phyloP scores from a whole-genome alignment of 768 basidiomycete species.

The Scleroderma citrinum region DNA sequence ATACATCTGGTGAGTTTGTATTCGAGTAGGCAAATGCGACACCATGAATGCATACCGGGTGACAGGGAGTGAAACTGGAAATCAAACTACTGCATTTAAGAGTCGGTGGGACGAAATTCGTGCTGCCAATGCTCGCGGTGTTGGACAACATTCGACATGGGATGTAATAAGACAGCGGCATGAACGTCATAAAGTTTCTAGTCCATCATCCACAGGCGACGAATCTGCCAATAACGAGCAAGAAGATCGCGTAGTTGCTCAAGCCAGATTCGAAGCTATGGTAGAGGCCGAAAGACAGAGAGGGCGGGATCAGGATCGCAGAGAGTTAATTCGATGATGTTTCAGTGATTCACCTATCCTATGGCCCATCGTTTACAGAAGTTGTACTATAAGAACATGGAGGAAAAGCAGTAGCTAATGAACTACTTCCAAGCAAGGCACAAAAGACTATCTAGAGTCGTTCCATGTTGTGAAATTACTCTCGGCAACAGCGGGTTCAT shows the following conservation, averaged over 20 bases:
- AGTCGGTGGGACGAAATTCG: constrained; percentile 68
- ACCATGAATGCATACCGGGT: not conserved
- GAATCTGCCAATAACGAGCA: constrained; percentile 9
- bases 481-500: not conserved
- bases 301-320: constrained; percentile 17
- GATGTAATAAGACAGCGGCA: constrained; percentile 59
- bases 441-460: not conserved
- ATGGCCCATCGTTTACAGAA: constrained; percentile 2
- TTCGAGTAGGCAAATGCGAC: not conserved
- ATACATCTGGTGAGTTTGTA: constrained; percentile 10
- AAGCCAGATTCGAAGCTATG: constrained; percentile 54
- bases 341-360: not conserved
- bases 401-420: not conserved
- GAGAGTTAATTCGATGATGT: constrained; percentile 4
- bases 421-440: not conserved
- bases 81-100: constrained; percentile 5
- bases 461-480: not conserved
- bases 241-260: constrained; percentile 38
- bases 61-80: not conserved
- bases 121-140: constrained; percentile 39
- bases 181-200: constrained; percentile 29
- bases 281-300: constrained; percentile 50
- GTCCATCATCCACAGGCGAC: constrained; percentile 4
- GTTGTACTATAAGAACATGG: not conserved
- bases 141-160: constrained; percentile 52